Evolutionary conservation across 2,329 filamentous ascomycete species (phyloP), one percentile per base, ranked within the genome.

Genomic region (Fonsecaea pedrosoi): DNA sequence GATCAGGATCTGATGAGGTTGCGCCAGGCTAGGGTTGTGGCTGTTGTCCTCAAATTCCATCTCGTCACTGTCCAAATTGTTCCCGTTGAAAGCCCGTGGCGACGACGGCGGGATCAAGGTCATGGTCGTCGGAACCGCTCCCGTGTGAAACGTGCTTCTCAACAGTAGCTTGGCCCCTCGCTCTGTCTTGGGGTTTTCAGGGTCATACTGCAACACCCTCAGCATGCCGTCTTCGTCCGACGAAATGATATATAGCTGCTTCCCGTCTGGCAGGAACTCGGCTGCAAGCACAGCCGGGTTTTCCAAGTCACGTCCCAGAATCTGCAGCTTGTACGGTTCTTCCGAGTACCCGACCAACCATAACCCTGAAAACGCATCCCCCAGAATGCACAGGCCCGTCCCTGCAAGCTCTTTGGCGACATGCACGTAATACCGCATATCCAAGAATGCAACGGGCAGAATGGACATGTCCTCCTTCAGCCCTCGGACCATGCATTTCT

Each of bases 331-430:
- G 77, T 98, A 99, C 0, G 95, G 95, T 75, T 98, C 95, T 80
- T 99, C 94, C 8, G 92, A 95, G 76, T 97, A 99, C 0, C 95
- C 95, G 0, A 92, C 91, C 72, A 99, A 96, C 93, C 95, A 98
- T 2, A 98, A 84, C 0, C 95, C 95, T 80, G 97, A 97, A 76
- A 95, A 89, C 0, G 91, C 92, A 80, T 99, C 95, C 0, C 92
- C 91, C 80, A 97, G 89, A 10, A 97, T 84, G 74, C 92, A 93
- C 76, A 99, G 84, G 0, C 94, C 94, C 0, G 92, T 96, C 1
- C 90, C 88, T 3, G 89, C 88, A 18, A 99, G 84, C 73, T 92
- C 92, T 75, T 94, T 95, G 62, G 92, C 86, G n/a, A 90, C 88
- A 2, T 89, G 92, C 12, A 97, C 92, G 74, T 97, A 95, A 78